These are phyloP conservation scores for Usnea hakonensis DNA, from an alignment of 495 filamentous ascomycete species.

Conservation along the genomic window DNA sequence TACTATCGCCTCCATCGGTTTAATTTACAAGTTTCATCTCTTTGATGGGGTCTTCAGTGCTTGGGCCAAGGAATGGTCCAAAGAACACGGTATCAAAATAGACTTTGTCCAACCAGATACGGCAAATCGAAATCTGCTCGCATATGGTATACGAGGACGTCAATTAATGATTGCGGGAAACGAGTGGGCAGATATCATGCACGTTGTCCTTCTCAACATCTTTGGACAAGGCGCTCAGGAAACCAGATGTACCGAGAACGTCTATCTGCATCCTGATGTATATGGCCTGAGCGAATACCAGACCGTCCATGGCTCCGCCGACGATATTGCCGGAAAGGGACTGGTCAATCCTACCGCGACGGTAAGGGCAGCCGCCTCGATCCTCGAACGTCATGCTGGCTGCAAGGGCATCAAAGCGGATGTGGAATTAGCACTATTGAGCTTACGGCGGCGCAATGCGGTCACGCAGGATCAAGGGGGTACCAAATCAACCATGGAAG, in stretches of 20 bases:
- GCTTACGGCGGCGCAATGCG: background rate
- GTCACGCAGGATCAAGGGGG: background rate
- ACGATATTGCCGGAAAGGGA: background rate
- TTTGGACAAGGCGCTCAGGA: background rate
- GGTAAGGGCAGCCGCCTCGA: background rate
- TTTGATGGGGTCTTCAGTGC: background rate
- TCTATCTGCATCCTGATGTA: background rate
- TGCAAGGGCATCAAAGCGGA: background rate
- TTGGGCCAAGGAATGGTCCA: conserved; percentile 3
- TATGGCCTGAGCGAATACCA: background rate
- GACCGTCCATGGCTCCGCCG: conserved; percentile 1
- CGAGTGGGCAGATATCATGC: conserved; percentile 5
- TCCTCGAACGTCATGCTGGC: background rate
- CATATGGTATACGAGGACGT: background rate
- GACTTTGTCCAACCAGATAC: background rate
- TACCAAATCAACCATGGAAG: background rate
- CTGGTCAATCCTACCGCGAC: background rate
- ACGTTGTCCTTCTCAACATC: conserved; percentile 2
- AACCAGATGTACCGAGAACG: conserved; percentile 3
- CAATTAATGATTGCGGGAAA: conserved; percentile 2
- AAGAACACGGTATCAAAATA: background rate
- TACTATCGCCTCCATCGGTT: background rate
- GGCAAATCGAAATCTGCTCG: background rate
- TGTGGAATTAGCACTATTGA: background rate
- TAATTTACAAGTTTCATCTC: conserved; percentile 3